These are phyloP conservation scores for Ottelia alismoides DNA, from an alignment of 106 monocot genomes.

Conservation along the genomic window DNA sequence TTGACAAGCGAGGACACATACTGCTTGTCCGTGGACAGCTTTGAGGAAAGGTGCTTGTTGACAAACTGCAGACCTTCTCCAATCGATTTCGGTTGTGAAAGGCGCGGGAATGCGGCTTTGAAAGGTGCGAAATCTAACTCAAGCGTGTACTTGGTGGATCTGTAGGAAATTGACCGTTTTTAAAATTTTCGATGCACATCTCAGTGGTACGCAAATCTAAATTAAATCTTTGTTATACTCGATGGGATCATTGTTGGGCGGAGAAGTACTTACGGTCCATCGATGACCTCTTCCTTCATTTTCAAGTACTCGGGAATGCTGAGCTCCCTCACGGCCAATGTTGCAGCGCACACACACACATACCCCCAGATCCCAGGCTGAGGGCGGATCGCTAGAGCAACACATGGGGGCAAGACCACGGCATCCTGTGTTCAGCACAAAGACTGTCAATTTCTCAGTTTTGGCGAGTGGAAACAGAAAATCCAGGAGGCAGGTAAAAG, in stretches of 20 bases:
- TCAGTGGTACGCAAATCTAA: too few species aligned
- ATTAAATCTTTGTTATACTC: too few species aligned
- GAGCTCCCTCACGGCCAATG: slow-evolving; percentile 39
- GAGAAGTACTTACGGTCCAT: slow-evolving; percentile 27
- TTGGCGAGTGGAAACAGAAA: not conserved
- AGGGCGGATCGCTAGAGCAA: slow-evolving; percentile 80
- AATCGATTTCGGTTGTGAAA: slow-evolving; percentile 54
- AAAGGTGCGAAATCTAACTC: slow-evolving; percentile 80
- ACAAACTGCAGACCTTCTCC: slow-evolving; percentile 73
- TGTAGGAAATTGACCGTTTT: too few species aligned
- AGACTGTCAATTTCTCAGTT: too few species aligned
- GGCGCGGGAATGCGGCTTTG: slow-evolving; percentile 59
- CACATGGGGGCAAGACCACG: slow-evolving; percentile 67
- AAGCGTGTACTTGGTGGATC: slow-evolving; percentile 28
- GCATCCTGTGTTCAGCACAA: slow-evolving; percentile 91
- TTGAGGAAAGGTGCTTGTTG: slow-evolving; percentile 65
- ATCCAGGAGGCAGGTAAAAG: not conserved
- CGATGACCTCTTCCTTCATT: slow-evolving; percentile 61
- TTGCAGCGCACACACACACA: slow-evolving; percentile 41
- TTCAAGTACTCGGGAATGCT: slow-evolving; percentile 45
- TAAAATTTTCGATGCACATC: not conserved
- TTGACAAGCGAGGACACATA: slow-evolving; percentile 44
- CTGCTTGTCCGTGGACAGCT: slow-evolving; percentile 70
- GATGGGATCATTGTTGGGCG: not conserved
- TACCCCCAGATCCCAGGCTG: slow-evolving; percentile 92